These are phyloP conservation scores for Nemophila menziesii DNA, from an alignment of 257 asterid genomes.

Conservation along the genomic window DNA sequence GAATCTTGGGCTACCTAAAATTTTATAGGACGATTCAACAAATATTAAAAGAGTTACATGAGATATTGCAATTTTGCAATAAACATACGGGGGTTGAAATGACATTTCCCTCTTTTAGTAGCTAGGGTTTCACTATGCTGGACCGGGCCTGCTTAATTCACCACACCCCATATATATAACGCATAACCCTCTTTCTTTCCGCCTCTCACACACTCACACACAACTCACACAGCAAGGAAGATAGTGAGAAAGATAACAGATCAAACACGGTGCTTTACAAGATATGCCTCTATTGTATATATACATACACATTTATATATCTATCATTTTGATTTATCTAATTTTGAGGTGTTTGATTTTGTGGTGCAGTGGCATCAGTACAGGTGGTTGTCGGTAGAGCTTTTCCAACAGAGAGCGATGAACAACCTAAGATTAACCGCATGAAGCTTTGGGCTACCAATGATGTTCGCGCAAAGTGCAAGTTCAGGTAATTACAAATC, in stretches of 20 bases:
- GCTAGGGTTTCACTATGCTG: conserved; percentile 1
- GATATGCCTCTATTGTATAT: conserved; percentile 6
- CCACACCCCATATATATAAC: not conserved
- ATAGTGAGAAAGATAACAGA: conserved; percentile 1
- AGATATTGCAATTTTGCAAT: not conserved
- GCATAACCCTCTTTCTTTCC: conserved; percentile 7
- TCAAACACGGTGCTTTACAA: conserved; percentile 39
- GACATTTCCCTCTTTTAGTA: not conserved
- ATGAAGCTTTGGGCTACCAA: conserved; percentile 96
- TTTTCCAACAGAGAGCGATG: conserved; percentile 71
- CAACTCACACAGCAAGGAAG: conserved; percentile 5
- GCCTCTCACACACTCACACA: conserved; percentile 14
- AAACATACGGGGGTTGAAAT: not conserved
- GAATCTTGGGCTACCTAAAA: too few relatives aligned
- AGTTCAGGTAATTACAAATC: conserved; percentile 40
- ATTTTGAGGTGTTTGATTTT: not conserved
- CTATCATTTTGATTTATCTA: conserved; percentile 1
- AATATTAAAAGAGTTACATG: not conserved
- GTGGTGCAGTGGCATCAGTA: conserved; percentile 68
- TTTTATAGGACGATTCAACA: too few relatives aligned
- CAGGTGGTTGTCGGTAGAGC: conserved; percentile 90
- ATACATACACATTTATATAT: too few relatives aligned
- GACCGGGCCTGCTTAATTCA: not conserved
- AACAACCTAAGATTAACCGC: conserved; percentile 77
- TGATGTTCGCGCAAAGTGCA: conserved; percentile 88